A percentile compares a stretch with the other conserved stretches of the same genome.
Evolutionary conservation across 352 stramenopile genomes (phyloP).

Genomic region (Globisporangium emineosum): DNA sequence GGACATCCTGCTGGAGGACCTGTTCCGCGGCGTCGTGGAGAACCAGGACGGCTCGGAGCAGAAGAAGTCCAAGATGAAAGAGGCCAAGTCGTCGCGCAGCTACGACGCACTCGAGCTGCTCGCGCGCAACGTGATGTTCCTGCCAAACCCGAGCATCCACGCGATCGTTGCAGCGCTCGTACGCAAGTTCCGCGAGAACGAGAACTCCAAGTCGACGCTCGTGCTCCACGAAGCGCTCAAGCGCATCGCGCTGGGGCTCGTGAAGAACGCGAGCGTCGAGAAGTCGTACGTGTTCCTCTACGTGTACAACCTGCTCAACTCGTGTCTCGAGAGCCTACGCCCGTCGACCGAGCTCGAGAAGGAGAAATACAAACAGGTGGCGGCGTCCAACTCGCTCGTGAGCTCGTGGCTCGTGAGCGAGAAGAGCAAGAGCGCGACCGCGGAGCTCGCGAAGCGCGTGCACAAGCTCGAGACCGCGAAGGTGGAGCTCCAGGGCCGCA

Average conservation of each 20-base stretch:
- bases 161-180: constrained; percentile 69
- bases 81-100: constrained; percentile 69
- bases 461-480: constrained; percentile 45
- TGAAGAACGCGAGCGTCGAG: constrained; percentile 83
- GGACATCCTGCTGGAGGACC: constrained; percentile 72
- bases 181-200: constrained; percentile 64
- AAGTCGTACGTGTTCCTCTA: constrained; percentile 85
- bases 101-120: constrained; percentile 81
- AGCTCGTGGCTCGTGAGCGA: constrained; percentile 80
- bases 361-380: constrained; percentile 39
- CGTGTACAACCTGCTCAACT: constrained; percentile 78
- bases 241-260: constrained; percentile 68
- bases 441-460: constrained; percentile 59
- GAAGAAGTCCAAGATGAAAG: constrained; percentile 88
- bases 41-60: constrained; percentile 49
- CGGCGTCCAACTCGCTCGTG: constrained; percentile 29
- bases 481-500: constrained; percentile 61
- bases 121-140: constrained; percentile 76
- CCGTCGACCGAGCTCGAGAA: constrained; percentile 67
- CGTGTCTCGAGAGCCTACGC: constrained; percentile 69
- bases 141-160: constrained; percentile 83
- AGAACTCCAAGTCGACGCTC: constrained; percentile 49
- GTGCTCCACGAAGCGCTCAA: constrained; percentile 79
- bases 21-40: constrained; percentile 73
- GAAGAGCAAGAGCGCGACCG: constrained; percentile 63